phyloP scores from a whole-genome alignment of 176 grass and related monocot species.

The Musa schizocarpa region DNA sequence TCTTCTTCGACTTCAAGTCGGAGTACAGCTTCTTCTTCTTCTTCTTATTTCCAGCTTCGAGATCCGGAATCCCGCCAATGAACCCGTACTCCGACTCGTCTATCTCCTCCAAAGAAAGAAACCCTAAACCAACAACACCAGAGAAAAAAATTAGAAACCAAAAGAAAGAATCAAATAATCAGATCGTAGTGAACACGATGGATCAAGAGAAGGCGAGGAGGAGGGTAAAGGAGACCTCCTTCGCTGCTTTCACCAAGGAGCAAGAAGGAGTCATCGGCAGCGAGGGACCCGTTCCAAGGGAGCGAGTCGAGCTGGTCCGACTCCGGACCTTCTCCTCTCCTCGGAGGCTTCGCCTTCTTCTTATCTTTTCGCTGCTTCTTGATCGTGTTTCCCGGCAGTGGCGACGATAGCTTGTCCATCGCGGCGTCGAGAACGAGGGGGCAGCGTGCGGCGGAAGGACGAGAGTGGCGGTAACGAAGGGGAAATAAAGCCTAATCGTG shows the following conservation, averaged over 20 bases:
- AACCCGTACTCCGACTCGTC: slow-evolving; percentile 64
- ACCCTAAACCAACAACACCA: slow-evolving; percentile 38
- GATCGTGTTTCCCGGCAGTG: background rate
- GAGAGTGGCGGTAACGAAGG: background rate
- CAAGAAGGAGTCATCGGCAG: slow-evolving; percentile 48
- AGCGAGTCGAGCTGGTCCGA: background rate
- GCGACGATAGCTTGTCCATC: background rate
- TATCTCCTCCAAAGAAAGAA: slow-evolving; percentile 86
- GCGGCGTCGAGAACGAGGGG: background rate
- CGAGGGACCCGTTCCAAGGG: slow-evolving; percentile 24
- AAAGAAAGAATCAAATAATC: background rate
- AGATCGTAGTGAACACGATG: background rate
- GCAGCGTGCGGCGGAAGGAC: background rate
- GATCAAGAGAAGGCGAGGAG: background rate
- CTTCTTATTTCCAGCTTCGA: slow-evolving; percentile 20
- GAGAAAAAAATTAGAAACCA: slow-evolving; percentile 6
- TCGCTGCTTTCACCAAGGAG: slow-evolving; percentile 55
- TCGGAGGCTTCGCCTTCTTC: slow-evolving; percentile 11
- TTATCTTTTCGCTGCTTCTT: slow-evolving; percentile 7
- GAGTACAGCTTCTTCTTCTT: slow-evolving; percentile 25
- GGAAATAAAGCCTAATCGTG: too few relatives aligned
- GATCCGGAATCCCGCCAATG: slow-evolving; percentile 25
- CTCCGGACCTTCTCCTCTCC: slow-evolving; percentile 16
- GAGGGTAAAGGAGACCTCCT: slow-evolving; percentile 44
- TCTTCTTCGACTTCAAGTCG: slow-evolving; percentile 23